phyloP scores from a whole-genome alignment of 768 basidiomycete species.

The Lyophyllum semitale region DNA sequence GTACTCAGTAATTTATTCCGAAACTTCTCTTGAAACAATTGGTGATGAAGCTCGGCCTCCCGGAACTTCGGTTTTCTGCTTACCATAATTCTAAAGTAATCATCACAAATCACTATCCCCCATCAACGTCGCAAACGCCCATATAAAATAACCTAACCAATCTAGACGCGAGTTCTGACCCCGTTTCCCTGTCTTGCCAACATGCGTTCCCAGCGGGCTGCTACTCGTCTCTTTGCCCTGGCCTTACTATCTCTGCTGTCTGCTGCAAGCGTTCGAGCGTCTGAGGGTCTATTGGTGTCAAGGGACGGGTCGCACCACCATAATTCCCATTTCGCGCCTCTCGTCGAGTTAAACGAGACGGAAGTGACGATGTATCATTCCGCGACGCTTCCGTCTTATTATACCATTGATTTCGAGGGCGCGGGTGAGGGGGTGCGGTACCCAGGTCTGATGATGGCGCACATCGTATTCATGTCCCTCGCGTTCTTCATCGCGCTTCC shows the following conservation, averaged over 20 bases:
- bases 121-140: conserved; percentile 4
- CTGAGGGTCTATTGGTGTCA: conserved; percentile 15
- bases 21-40: conserved; percentile 8
- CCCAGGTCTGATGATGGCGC: conserved; percentile 72
- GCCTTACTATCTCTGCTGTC: conserved; percentile 13
- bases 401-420: conserved; percentile 74
- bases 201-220: conserved; percentile 16
- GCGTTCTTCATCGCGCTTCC: conserved; percentile 88
- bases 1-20: conserved; percentile 4
- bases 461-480: conserved; percentile 70
- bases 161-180: neutral
- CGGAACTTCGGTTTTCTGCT: conserved; percentile 9
- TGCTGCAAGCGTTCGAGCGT: conserved; percentile 19
- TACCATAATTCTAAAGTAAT: conserved; percentile 5
- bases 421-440: conserved; percentile 46
- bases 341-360: conserved; percentile 76
- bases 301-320: conserved; percentile 48
- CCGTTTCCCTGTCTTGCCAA: conserved; percentile 2
- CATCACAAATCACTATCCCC: conserved; percentile 10
- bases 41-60: neutral
- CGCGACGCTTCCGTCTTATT: conserved; percentile 81
- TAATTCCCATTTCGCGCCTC: conserved; percentile 48
- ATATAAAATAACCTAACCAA: conserved; percentile 10
- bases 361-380: conserved; percentile 64
- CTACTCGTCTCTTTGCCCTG: conserved; percentile 2